Evolutionary conservation across 2,329 filamentous ascomycete genomes (phyloP).

Genomic region (Conoideocrella luteorostrata): DNA sequence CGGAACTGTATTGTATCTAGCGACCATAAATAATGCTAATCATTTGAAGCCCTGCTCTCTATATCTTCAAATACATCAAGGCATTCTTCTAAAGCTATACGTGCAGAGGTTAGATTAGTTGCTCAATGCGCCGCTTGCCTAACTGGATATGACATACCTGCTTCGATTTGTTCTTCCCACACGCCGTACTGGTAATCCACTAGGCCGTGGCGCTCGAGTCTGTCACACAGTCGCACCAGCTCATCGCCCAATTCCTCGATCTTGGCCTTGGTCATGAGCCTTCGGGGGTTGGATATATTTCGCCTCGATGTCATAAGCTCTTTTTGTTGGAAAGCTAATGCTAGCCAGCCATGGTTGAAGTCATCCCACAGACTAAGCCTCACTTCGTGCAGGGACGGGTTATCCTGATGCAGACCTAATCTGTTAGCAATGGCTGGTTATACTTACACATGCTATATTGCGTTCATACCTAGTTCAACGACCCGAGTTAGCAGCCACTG

Average conservation of each 20-base stretch:
- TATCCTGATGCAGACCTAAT: slow-evolving; percentile 70
- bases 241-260: slow-evolving; percentile 78
- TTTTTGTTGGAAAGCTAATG: slow-evolving; percentile 75
- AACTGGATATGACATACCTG: too few species aligned
- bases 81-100: too few species aligned
- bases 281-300: slow-evolving; percentile 51
- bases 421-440: too few species aligned
- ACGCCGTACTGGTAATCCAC: slow-evolving; percentile 97
- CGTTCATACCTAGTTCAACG: slow-evolving; percentile 48
- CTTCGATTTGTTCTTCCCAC: slow-evolving; percentile 87
- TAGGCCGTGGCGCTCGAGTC: slow-evolving; percentile 79
- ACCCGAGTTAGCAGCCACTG: slow-evolving; percentile 52
- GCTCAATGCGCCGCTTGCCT: too few species aligned
- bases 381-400: slow-evolving; percentile 66
- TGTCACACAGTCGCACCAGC: slow-evolving; percentile 75
- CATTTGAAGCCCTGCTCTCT: too few species aligned
- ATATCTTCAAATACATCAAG: too few species aligned
- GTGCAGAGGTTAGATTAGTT: too few species aligned
- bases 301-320: slow-evolving; percentile 60
- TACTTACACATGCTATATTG: too few species aligned
- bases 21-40: too few species aligned
- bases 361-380: slow-evolving; percentile 85
- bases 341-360: slow-evolving; percentile 90
- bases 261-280: slow-evolving; percentile 59
- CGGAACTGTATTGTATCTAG: too few species aligned